These are phyloP conservation scores for Trypanosoma avium DNA, from an alignment of 208 protist species.

Conservation along the genomic window DNA sequence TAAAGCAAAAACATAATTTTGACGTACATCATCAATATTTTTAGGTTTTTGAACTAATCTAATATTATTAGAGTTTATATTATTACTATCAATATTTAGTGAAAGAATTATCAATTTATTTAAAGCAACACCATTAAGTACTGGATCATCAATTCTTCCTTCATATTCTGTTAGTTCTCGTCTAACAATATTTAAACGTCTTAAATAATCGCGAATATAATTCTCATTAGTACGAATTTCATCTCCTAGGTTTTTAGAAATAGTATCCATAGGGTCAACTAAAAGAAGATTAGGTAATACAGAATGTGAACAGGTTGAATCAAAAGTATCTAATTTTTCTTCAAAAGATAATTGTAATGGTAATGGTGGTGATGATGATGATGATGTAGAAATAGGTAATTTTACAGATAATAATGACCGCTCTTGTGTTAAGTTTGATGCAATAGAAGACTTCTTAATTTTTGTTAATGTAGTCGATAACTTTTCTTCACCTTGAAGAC, in stretches of 20 bases:
- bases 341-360: too few species aligned
- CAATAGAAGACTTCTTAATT: background rate
- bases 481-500: conserved; percentile 10
- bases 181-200: conserved; percentile 65
- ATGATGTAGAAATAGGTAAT: conserved; percentile 18
- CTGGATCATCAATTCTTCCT: conserved; percentile 43
- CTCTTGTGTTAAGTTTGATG: background rate
- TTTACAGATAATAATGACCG: background rate
- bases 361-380: too few species aligned
- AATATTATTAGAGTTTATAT: background rate
- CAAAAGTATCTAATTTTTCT: too few species aligned
- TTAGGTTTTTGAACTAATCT: conserved; percentile 2
- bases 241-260: background rate
- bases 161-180: conserved; percentile 17
- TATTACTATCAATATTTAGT: background rate
- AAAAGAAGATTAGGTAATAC: background rate
- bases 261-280: background rate
- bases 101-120: conserved; percentile 42
- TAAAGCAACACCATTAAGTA: conserved; percentile 70
- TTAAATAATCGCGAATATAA: conserved; percentile 65
- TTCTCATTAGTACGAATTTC: conserved; percentile 16
- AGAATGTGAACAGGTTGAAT: too few species aligned
- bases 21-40: conserved; percentile 23
- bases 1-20: conserved; percentile 18
- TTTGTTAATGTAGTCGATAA: background rate